A percentile compares a stretch with the other conserved stretches of the same genome.
These are phyloP conservation scores for Antrodiella citrinella DNA, from an alignment of 768 basidiomycete genomes.

Conservation along the genomic window DNA sequence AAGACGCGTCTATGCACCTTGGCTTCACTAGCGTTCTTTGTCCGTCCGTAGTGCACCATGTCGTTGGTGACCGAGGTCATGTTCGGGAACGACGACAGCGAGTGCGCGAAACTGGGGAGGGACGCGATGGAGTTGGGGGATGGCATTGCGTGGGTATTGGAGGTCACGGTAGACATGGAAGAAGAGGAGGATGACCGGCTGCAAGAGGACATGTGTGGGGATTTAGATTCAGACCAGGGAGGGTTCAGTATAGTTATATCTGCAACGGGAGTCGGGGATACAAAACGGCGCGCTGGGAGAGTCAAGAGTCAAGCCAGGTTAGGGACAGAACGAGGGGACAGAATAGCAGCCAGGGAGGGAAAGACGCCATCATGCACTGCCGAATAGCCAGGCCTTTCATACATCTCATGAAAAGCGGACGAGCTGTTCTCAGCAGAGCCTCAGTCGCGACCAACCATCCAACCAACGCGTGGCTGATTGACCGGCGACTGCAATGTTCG, in stretches of 20 bases:
- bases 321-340: background rate
- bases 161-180: constrained; percentile 8
- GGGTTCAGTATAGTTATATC: background rate
- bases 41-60: constrained; percentile 21
- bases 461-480: background rate
- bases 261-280: background rate
- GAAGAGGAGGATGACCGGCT: constrained; percentile 11
- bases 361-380: background rate
- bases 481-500: background rate
- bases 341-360: background rate
- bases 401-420: background rate
- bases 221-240: background rate
- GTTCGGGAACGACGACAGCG: constrained; percentile 21
- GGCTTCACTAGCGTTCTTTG: constrained; percentile 20
- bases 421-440: background rate
- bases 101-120: constrained; percentile 22
- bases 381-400: background rate
- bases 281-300: background rate
- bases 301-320: background rate
- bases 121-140: constrained; percentile 14
- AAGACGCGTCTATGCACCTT: constrained; percentile 14
- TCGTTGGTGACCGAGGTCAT: constrained; percentile 22
- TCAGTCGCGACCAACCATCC: background rate
- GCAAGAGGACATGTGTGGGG: constrained; percentile 8
- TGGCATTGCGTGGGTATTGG: constrained; percentile 1